Base-by-base conservation (phyloP, 108 stramenopile species). In the Nitzschia palea region DNA sequence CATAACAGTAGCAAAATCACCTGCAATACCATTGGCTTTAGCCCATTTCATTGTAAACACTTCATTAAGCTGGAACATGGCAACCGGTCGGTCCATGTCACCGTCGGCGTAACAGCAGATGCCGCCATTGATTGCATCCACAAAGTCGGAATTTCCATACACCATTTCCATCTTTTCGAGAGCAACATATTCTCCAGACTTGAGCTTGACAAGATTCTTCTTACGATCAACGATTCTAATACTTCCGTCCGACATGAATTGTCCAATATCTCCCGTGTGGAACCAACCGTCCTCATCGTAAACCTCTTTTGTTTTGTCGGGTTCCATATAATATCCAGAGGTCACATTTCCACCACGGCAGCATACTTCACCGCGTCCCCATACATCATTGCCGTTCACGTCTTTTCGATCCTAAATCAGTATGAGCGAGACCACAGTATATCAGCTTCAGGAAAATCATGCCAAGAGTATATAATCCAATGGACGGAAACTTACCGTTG, bases 131-230 rank as follows among this genome's bases (percentile, higher is more conserved):
- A 83, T 63, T 50, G 88, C 88, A 74, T 87, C 85, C 14, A 94
- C 90, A 74, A 86, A 91, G 12, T 44, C 29, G 20, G 69, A 79
- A 65, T 87, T 89, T 48, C 80, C 87, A 62, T 86, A 89, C 8
- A 67, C 76, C 80, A 86, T 85, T 50, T 94, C 93, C 88, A 94
- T 91, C 64, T 84, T 88, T 45, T 91, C 93, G 40, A 94, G 66
- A 5, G 88, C 88, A 44, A 97, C 82, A 72, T 97, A 97, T 71
- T 97, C 97, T 22, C 97, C 97, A 61, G 91, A 85, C 65, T 87
- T 91, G 56, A 96, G 79, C 77, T 96, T 97, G 77, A 97, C 95
- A 51, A 97, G 83, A 64, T 98, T 95, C 83, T 98, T 95, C 73
- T 88, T 87, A n/a, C 91, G 88, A 56, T 93, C 91, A 35, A 93